phyloP scores from a whole-genome alignment of 108 stramenopile genomes.

The Nannochloropsis gaditana region DNA sequence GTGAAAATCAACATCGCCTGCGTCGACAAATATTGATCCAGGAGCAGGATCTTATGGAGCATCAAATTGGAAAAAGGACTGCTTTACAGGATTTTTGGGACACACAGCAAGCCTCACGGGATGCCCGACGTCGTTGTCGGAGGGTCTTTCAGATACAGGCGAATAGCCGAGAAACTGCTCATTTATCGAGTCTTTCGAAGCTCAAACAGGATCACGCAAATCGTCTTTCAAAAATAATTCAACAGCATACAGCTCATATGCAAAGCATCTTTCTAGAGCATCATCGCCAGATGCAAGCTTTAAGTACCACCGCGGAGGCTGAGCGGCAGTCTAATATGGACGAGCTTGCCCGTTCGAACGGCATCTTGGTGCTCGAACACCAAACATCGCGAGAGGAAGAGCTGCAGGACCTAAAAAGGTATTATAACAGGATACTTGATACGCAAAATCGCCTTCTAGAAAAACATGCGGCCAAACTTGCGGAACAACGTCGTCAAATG shows the following conservation, averaged over 20 bases:
- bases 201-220: background rate
- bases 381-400: background rate
- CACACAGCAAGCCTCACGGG: background rate
- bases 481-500: background rate
- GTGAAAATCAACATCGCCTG: background rate
- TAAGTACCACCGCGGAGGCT: background rate
- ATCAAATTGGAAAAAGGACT: background rate
- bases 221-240: background rate
- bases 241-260: background rate
- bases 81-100: background rate
- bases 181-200: background rate
- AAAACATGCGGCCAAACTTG: background rate
- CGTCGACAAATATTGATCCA: background rate
- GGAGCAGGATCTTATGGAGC: background rate
- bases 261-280: background rate
- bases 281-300: background rate
- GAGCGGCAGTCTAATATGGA: background rate
- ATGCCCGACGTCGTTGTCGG: background rate
- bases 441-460: background rate
- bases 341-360: background rate
- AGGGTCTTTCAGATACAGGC: background rate
- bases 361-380: background rate
- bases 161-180: background rate
- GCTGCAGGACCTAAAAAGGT: constrained; percentile 5
- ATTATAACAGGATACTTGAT: background rate